Evolutionary conservation across 176 grass and related monocot species (phyloP).

Genomic region (Cymbopogon citratus): DNA sequence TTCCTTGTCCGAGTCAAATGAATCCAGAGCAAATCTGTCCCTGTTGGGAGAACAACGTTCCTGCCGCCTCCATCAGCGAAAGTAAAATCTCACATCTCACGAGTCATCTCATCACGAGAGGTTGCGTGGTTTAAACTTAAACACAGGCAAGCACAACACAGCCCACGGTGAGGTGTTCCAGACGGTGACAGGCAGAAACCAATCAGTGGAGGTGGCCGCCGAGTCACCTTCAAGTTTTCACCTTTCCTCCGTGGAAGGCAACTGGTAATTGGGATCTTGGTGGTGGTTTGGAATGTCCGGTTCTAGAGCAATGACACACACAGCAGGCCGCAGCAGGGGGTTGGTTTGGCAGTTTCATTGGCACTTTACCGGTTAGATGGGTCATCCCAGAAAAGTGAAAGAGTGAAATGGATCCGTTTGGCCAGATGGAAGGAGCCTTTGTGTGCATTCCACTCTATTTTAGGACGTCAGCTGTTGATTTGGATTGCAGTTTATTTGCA

Average conservation of each 20-base stretch:
- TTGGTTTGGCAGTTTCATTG: constrained; percentile 22
- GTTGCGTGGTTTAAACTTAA: constrained; percentile 39
- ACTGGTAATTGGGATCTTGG: background rate
- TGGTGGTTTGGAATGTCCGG: constrained; percentile 23
- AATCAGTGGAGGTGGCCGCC: constrained; percentile 26
- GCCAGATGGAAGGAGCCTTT: constrained; percentile 21
- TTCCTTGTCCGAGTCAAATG: background rate
- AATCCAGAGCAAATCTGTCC: background rate
- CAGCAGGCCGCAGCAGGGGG: background rate
- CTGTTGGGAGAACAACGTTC: background rate
- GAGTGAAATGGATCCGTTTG: background rate
- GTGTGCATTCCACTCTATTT: constrained; percentile 40
- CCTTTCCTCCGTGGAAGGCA: constrained; percentile 1
- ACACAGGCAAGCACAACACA: background rate
- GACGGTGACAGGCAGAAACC: constrained; percentile 7
- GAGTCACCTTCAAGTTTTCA: constrained; percentile 18
- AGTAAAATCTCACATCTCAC: constrained; percentile 16
- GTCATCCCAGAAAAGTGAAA: background rate
- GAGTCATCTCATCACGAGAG: background rate
- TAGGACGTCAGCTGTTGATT: background rate
- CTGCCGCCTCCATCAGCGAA: background rate
- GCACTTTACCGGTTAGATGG: constrained; percentile 21
- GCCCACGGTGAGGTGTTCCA: constrained; percentile 1
- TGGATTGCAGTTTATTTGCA: background rate
- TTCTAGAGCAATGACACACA: constrained; percentile 10